Conservation (phyloP, 345 rosid genomes). For the Pelargonium nanum region DNA sequence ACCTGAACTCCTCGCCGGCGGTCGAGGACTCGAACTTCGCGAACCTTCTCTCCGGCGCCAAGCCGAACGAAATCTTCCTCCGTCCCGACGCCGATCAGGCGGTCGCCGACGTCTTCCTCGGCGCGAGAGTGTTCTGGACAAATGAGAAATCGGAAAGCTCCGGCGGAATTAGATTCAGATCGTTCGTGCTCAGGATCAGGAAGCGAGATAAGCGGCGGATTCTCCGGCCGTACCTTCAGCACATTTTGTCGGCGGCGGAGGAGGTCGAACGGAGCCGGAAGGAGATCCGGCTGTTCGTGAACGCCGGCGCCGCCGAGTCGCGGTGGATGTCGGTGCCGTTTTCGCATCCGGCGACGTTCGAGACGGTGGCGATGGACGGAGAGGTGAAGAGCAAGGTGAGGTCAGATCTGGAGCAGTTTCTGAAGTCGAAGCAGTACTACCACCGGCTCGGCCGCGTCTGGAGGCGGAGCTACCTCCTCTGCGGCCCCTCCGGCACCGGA, state of each 20-base stretch:
- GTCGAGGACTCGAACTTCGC: constrained; percentile 49
- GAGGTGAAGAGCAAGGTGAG: constrained; percentile 42
- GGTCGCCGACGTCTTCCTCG: constrained; percentile 39
- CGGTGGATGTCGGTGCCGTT: constrained; percentile 53
- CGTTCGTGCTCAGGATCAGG: constrained; percentile 36
- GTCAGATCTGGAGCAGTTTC: constrained; percentile 50
- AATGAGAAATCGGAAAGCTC: constrained; percentile 8
- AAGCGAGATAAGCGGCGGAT: constrained; percentile 46
- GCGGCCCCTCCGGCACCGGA: constrained; percentile 57
- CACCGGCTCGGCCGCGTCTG: constrained; percentile 54
- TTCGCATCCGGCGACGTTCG: constrained; percentile 50
- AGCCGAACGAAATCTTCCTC: constrained; percentile 37
- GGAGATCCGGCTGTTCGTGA: constrained; percentile 33
- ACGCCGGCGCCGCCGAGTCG: constrained; percentile 11
- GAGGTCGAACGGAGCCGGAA: constrained; percentile 31
- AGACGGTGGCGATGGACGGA: constrained; percentile 45
- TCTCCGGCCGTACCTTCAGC: constrained; percentile 61
- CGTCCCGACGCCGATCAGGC: constrained; percentile 29
- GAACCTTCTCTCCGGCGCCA: constrained; percentile 41
- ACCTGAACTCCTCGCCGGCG: constrained; percentile 41
- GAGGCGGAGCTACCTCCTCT: constrained; percentile 60
- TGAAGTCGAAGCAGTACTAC: constrained; percentile 52
- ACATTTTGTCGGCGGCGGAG: constrained; percentile 34
- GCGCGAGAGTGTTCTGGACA: constrained; percentile 42
- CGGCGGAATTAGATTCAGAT: background rate